A percentile compares a stretch with the other conserved stretches of the same genome.
These are phyloP conservation scores for Pontederia paniculata DNA, from an alignment of 176 grass and related monocot species.

Conservation along the genomic window DNA sequence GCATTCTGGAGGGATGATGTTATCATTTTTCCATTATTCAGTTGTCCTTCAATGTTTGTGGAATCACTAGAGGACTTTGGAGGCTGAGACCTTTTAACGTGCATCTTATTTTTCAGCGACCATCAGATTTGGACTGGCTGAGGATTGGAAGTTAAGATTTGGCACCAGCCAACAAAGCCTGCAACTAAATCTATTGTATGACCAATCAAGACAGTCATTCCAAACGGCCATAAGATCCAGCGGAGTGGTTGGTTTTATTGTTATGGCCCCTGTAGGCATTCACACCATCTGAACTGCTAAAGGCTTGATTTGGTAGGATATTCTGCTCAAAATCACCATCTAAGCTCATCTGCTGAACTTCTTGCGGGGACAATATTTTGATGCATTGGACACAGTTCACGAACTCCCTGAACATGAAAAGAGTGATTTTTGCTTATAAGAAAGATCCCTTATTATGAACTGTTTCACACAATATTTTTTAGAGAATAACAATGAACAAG, in stretches of 20 bases:
- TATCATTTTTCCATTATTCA: too few relatives aligned
- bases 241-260: neutral
- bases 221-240: neutral
- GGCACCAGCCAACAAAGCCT: too few relatives aligned
- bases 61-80: too few relatives aligned
- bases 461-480: too few relatives aligned
- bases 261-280: slow-evolving; percentile 33
- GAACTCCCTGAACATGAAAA: slow-evolving; percentile 48
- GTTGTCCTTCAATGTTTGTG: too few relatives aligned
- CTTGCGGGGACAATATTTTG: slow-evolving; percentile 60
- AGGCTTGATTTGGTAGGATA: slow-evolving; percentile 44
- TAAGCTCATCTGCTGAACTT: slow-evolving; percentile 73
- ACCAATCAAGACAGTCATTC: neutral
- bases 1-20: too few relatives aligned
- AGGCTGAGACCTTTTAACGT: too few relatives aligned
- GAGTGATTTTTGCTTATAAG: slow-evolving; percentile 1
- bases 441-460: neutral
- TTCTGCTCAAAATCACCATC: slow-evolving; percentile 57
- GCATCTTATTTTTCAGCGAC: too few relatives aligned
- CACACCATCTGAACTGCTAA: slow-evolving; percentile 50
- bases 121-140: too few relatives aligned
- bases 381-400: slow-evolving; percentile 59
- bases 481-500: too few relatives aligned
- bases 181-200: too few relatives aligned
- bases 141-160: too few relatives aligned